Evolutionary conservation across 495 filamentous ascomycete species (phyloP).

Genomic region (Parathielavia hyrcaniae): DNA sequence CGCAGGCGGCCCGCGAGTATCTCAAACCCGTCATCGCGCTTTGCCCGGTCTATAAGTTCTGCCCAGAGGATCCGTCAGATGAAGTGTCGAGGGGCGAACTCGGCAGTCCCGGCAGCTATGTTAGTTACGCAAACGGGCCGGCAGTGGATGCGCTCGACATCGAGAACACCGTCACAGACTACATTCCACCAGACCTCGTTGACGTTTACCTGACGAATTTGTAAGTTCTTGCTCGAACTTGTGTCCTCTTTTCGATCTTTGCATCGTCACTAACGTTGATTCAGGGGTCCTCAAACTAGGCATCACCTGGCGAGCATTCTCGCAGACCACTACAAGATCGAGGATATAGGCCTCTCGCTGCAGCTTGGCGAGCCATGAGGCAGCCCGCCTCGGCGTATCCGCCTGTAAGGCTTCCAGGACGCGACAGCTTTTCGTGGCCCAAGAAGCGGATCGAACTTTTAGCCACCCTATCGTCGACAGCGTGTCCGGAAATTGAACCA

Average conservation of each 20-base stretch:
- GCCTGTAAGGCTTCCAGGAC: conserved; percentile 6
- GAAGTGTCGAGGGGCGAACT: conserved; percentile 71
- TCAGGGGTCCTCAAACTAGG: conserved; percentile 70
- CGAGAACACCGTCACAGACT: conserved; percentile 75
- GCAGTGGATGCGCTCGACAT: conserved; percentile 71
- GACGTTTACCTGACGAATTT: conserved; percentile 91
- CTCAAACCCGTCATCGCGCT: conserved; percentile 77
- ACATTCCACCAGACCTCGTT: conserved; percentile 72
- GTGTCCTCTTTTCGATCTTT: not conserved
- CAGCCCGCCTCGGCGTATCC: not conserved
- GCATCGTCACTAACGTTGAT: conserved; percentile 28
- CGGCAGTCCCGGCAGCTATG: conserved; percentile 67
- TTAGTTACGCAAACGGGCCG: conserved; percentile 65
- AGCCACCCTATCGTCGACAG: conserved; percentile 5
- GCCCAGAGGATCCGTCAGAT: conserved; percentile 77
- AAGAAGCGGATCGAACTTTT: conserved; percentile 7
- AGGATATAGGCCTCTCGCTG: conserved; percentile 64
- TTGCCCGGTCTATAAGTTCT: conserved; percentile 82
- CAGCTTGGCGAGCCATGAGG: conserved; percentile 22
- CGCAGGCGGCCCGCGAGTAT: conserved; percentile 72
- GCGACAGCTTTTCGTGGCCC: conserved; percentile 21
- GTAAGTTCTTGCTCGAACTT: conserved; percentile 46
- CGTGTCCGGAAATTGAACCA: not conserved
- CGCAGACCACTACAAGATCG: conserved; percentile 75
- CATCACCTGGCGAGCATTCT: conserved; percentile 77